Conservation (phyloP, 495 filamentous ascomycete species). For the Hapsidospora chrysogenum region DNA sequence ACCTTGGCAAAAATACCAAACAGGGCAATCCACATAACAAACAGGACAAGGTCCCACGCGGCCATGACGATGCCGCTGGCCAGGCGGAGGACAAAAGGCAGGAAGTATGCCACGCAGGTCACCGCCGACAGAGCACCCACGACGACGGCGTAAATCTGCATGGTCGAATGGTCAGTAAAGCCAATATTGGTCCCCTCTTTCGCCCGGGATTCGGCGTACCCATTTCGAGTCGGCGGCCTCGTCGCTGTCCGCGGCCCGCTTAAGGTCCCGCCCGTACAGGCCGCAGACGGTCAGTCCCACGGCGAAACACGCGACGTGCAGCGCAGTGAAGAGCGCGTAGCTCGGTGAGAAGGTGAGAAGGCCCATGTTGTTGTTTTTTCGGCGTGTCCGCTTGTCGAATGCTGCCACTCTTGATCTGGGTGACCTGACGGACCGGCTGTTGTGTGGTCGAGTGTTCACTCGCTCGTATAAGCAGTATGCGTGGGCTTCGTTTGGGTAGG, state of each 20-base stretch:
- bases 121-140: constrained; percentile 42
- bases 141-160: constrained; percentile 51
- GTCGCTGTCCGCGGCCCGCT: constrained; percentile 33
- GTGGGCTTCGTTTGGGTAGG: too few relatives aligned
- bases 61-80: constrained; percentile 23
- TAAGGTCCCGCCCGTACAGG: constrained; percentile 60
- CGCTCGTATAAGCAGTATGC: too few relatives aligned
- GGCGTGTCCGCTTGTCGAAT: too few relatives aligned
- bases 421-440: too few relatives aligned
- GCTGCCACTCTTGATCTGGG: too few relatives aligned
- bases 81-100: constrained; percentile 43
- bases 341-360: constrained; percentile 14
- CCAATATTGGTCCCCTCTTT: not conserved
- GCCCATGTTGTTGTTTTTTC: constrained; percentile 12
- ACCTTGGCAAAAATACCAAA: constrained; percentile 64
- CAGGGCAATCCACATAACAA: constrained; percentile 59
- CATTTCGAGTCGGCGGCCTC: constrained; percentile 46
- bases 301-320: constrained; percentile 57
- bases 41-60: constrained; percentile 53
- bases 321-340: constrained; percentile 28
- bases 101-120: constrained; percentile 41
- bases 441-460: too few relatives aligned
- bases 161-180: not conserved
- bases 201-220: constrained; percentile 19
- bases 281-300: constrained; percentile 60